Evolutionary conservation across 495 filamentous ascomycete species (phyloP), one percentile per base, ranked within the genome.

Genomic region (Oidiodendron maius): DNA sequence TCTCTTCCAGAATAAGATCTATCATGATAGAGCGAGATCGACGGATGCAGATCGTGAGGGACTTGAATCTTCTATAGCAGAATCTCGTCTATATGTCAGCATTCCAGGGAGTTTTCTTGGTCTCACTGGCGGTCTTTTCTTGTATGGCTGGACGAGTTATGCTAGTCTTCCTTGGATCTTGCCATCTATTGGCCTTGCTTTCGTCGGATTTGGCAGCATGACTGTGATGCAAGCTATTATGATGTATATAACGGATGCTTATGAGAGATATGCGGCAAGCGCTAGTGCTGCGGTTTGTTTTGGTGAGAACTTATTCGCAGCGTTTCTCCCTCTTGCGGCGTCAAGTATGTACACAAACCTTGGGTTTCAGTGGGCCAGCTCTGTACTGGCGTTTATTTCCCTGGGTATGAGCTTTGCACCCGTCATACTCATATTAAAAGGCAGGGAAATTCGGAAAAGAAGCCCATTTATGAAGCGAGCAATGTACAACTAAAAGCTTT

Each of bases 121-220:
- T 11, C 51, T 77, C 11, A 59, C 78, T 17, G 48, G 25, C 9
- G 60, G 46, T 50, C 60, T 86, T 1, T 83, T 86, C 57, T 70
- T 79, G 70, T 84, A 83, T 50, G 83, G 81, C 5, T 84, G 82
- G 81, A 77, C 77, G 4, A 69, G 71, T 1, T 62, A 71, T 24
- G 60, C 66, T 18, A 51, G 62, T 8, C 58, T 67, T 8, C 70
- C 70, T 42, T 80, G 77, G 76, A 68, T 76, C 26, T 67, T 72
- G 26, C 75, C 78, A 1, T 71, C 81, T 17, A 68, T 82, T 23
- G 76, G 76, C 2, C 65, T 71, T 0, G 50, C 64, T 0, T 59
- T 75, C 10, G 68, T 82, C 20, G 78, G 78, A 0, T 49, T 73
- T 16, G 80, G 80, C 5, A 70, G 78, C 54, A 64, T 77, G 40